Conservation (phyloP, 2,329 filamentous ascomycete genomes). For the Zymoseptoria ardabiliae region DNA sequence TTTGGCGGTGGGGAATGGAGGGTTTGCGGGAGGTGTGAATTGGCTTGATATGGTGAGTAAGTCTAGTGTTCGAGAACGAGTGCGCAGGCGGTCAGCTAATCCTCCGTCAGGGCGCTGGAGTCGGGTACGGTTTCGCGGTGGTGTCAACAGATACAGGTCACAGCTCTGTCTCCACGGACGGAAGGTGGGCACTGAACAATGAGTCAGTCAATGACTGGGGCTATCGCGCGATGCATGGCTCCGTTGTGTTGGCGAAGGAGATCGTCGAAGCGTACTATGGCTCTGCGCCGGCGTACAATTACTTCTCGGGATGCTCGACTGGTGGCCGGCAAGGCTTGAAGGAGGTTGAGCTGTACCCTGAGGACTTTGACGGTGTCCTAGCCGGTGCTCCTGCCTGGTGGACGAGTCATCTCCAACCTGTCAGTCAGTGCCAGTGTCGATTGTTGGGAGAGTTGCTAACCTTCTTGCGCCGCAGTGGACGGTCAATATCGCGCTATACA, state of each 20-base stretch:
- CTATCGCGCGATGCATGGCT: constrained; percentile 41
- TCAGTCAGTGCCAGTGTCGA: not conserved
- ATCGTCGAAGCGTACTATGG: constrained; percentile 45
- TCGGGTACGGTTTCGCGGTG: constrained; percentile 37
- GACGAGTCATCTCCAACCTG: constrained; percentile 40
- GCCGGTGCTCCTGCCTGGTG: constrained; percentile 49
- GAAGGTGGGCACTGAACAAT: constrained; percentile 34
- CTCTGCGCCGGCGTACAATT: constrained; percentile 38
- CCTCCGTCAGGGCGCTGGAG: constrained; percentile 23
- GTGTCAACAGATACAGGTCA: constrained; percentile 43
- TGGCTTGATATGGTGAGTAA: constrained; percentile 39
- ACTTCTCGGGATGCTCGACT: constrained; percentile 53
- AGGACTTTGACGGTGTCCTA: constrained; percentile 52
- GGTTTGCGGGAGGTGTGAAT: constrained; percentile 42
- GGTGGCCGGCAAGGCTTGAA: constrained; percentile 53
- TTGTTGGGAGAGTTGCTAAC: not conserved
- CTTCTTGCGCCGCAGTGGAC: constrained; percentile 27
- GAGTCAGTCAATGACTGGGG: constrained; percentile 35
- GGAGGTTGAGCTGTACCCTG: constrained; percentile 46
- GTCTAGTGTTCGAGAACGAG: not conserved
- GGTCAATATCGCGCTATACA: constrained; percentile 41
- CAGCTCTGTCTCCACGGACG: constrained; percentile 30
- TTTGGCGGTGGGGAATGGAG: constrained; percentile 40
- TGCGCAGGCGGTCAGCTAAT: not conserved
- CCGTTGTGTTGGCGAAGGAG: constrained; percentile 42